These are phyloP conservation scores for Proliferodiscus dingleyae DNA, from an alignment of 2,329 filamentous ascomycete genomes.

Conservation along the genomic window DNA sequence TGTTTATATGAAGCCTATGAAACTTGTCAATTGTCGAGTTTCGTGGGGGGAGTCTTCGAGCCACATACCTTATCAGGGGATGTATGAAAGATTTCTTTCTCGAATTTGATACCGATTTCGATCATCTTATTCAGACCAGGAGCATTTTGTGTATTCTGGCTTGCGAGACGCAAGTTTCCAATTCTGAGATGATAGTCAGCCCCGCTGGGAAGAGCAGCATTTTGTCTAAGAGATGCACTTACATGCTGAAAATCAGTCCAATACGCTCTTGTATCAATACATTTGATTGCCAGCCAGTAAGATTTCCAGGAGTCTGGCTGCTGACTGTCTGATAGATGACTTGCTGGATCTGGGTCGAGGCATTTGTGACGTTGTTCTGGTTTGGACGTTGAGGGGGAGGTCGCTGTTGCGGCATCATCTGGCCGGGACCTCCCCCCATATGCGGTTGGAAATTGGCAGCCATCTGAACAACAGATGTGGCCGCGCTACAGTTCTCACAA, in stretches of 20 bases:
- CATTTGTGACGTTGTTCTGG: constrained; percentile 9
- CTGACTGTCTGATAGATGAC: constrained; percentile 25
- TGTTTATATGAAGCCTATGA: constrained; percentile 25
- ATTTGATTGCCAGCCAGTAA: constrained; percentile 26
- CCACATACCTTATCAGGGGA: constrained; percentile 26
- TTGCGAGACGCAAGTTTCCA: constrained; percentile 26
- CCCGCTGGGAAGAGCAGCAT: neutral
- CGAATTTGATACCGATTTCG: constrained; percentile 28
- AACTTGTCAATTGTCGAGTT: constrained; percentile 13
- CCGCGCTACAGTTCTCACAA: constrained; percentile 23
- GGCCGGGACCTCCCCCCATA: constrained; percentile 25
- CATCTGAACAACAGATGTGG: constrained; percentile 27
- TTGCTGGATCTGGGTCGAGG: constrained; percentile 21
- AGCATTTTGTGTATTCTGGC: constrained; percentile 19
- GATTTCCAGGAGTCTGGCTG: constrained; percentile 20
- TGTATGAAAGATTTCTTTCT: constrained; percentile 28
- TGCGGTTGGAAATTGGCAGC: constrained; percentile 31
- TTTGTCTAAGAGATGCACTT: constrained; percentile 9
- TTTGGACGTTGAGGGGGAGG: constrained; percentile 20
- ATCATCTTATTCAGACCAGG: constrained; percentile 24
- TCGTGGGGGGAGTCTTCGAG: neutral
- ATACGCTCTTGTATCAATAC: constrained; percentile 28
- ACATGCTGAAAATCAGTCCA: constrained; percentile 29
- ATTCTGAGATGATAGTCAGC: constrained; percentile 16
- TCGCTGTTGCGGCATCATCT: constrained; percentile 28